Conservation (phyloP, 2,329 filamentous ascomycete genomes). For the Verticillium nubilum region DNA sequence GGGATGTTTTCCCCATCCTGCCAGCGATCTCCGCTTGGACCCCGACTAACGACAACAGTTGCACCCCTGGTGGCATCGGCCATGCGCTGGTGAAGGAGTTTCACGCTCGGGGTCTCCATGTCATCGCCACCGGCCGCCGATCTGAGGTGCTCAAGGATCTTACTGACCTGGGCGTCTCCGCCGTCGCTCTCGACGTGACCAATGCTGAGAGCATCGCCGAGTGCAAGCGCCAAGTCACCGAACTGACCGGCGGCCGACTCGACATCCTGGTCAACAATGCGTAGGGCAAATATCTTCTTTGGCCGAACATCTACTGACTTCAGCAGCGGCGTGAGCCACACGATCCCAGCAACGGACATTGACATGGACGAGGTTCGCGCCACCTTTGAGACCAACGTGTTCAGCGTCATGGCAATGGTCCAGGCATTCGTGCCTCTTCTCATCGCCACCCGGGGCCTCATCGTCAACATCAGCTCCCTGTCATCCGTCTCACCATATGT, state of each 20-base stretch:
- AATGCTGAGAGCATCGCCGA: slow-evolving; percentile 41
- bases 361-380: slow-evolving; percentile 45
- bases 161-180: slow-evolving; percentile 39
- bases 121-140: slow-evolving; percentile 52
- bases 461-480: slow-evolving; percentile 51
- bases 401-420: slow-evolving; percentile 51
- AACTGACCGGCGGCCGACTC: slow-evolving; percentile 45
- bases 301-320: background rate
- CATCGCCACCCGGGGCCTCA: slow-evolving; percentile 42
- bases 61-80: slow-evolving; percentile 54
- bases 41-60: slow-evolving; percentile 29
- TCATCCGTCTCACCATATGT: slow-evolving; percentile 45
- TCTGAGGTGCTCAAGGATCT: slow-evolving; percentile 40
- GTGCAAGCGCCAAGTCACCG: slow-evolving; percentile 39
- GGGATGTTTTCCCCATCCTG: background rate
- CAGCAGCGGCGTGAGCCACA: slow-evolving; percentile 43
- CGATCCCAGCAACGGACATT: slow-evolving; percentile 46
- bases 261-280: slow-evolving; percentile 58
- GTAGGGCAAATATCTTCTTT: slow-evolving; percentile 24
- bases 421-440: slow-evolving; percentile 44
- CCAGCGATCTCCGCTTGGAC: background rate
- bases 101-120: slow-evolving; percentile 44
- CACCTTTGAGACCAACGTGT: slow-evolving; percentile 53
- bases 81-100: slow-evolving; percentile 49
- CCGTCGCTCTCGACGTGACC: slow-evolving; percentile 49